These are phyloP conservation scores for Plantago elongata DNA, from an alignment of 257 asterid species.

Conservation along the genomic window DNA sequence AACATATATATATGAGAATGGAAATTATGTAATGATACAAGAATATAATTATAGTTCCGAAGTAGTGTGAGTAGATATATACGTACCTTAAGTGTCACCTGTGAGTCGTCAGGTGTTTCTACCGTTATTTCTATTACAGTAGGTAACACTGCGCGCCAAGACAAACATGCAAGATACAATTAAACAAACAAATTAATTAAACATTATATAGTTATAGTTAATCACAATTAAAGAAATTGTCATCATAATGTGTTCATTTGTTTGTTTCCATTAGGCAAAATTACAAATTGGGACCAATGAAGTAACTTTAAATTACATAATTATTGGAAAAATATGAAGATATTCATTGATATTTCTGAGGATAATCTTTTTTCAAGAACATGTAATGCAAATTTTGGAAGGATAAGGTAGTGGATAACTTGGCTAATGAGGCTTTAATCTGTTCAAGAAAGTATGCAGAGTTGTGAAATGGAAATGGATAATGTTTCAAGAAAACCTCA, in stretches of 20 bases:
- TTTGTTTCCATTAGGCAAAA: too few relatives aligned
- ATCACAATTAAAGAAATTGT: background rate
- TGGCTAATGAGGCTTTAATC: background rate
- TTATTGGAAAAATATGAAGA: too few relatives aligned
- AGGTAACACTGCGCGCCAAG: constrained; percentile 46
- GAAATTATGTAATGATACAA: background rate
- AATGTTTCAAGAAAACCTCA: background rate
- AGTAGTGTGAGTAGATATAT: background rate
- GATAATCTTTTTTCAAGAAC: too few relatives aligned
- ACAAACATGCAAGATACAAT: background rate
- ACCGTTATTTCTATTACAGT: constrained; percentile 55
- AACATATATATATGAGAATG: background rate
- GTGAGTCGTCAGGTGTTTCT: constrained; percentile 61
- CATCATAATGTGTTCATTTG: too few relatives aligned
- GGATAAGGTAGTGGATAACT: background rate
- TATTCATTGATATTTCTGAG: too few relatives aligned
- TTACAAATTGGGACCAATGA: too few relatives aligned
- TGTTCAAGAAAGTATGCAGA: background rate
- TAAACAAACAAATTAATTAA: background rate
- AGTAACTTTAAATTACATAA: too few relatives aligned
- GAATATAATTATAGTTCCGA: too few relatives aligned
- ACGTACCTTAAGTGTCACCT: constrained; percentile 73
- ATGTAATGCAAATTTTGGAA: background rate
- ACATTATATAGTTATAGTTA: background rate
- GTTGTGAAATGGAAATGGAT: background rate